A percentile compares a stretch with the other conserved stretches of the same genome.
These are phyloP conservation scores for Caloboletus firmus DNA, from an alignment of 1,284 basidiomycete genomes.

Conservation along the genomic window DNA sequence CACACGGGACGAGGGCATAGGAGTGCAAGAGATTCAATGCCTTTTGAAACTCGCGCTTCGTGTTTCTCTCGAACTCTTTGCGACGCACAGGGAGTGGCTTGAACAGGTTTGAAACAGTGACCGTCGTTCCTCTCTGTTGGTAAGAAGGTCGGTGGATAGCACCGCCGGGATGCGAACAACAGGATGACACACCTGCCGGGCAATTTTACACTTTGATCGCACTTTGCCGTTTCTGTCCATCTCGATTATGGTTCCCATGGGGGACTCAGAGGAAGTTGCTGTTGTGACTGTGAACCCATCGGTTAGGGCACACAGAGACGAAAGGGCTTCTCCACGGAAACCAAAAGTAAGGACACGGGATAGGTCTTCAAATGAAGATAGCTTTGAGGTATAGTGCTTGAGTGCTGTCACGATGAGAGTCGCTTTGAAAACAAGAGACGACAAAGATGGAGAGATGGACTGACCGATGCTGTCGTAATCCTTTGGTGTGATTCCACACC, in stretches of 20 bases:
- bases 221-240: conserved; percentile 68
- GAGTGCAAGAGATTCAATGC: conserved; percentile 80
- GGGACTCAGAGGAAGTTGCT: conserved; percentile 66
- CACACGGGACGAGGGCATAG: conserved; percentile 86
- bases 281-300: conserved; percentile 74
- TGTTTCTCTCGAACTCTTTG: conserved; percentile 89
- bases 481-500: conserved; percentile 75
- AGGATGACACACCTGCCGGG: conserved; percentile 62
- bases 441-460: conserved; percentile 21
- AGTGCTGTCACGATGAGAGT: conserved; percentile 51
- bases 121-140: conserved; percentile 81
- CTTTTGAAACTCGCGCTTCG: conserved; percentile 90
- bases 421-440: background rate
- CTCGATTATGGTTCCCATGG: conserved; percentile 77
- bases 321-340: conserved; percentile 94
- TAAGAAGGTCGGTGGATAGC: background rate
- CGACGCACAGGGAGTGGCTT: conserved; percentile 83
- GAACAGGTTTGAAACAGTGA: conserved; percentile 78
- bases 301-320: conserved; percentile 87
- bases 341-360: conserved; percentile 83
- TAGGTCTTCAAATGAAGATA: conserved; percentile 77
- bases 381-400: conserved; percentile 95
- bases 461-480: conserved; percentile 82
- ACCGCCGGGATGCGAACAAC: background rate
- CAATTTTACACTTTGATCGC: conserved; percentile 54